These are phyloP conservation scores for Penicillium sp. DNA, from an alignment of 2,329 filamentous ascomycete genomes.

Conservation along the genomic window DNA sequence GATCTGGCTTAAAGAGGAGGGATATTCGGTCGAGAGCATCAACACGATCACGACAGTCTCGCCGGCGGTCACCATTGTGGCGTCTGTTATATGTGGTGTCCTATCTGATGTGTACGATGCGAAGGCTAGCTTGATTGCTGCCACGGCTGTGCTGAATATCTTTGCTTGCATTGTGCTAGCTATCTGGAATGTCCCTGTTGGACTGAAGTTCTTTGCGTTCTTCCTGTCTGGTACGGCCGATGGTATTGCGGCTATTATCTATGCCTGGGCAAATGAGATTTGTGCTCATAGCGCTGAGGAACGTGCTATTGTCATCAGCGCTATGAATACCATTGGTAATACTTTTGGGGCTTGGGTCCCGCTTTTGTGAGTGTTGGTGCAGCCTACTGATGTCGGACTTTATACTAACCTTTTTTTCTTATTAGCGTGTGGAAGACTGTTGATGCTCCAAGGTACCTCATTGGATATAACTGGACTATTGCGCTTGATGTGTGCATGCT, in stretches of 20 bases:
- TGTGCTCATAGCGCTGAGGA: conserved; percentile 35
- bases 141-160: conserved; percentile 16
- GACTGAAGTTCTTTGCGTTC: conserved; percentile 20
- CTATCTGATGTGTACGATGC: conserved; percentile 17
- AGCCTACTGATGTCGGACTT: neutral
- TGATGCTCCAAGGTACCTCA: conserved; percentile 28
- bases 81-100: conserved; percentile 18
- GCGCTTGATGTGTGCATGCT: conserved; percentile 31
- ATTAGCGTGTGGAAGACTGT: conserved; percentile 28
- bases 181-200: conserved; percentile 19
- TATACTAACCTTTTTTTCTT: neutral
- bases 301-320: conserved; percentile 24
- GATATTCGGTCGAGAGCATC: conserved; percentile 22
- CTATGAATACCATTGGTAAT: conserved; percentile 34
- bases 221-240: conserved; percentile 22
- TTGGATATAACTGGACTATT: conserved; percentile 31
- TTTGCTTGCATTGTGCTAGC: conserved; percentile 19
- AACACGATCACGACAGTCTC: conserved; percentile 19
- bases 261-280: conserved; percentile 26
- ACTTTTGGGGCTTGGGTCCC: conserved; percentile 31
- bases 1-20: conserved; percentile 21
- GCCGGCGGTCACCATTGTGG: conserved; percentile 17
- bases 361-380: conserved; percentile 19
- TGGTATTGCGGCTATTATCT: conserved; percentile 24
- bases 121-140: conserved; percentile 17